These are phyloP conservation scores for Hypomyces perniciosus DNA, from an alignment of 2,329 filamentous ascomycete genomes.

Conservation along the genomic window DNA sequence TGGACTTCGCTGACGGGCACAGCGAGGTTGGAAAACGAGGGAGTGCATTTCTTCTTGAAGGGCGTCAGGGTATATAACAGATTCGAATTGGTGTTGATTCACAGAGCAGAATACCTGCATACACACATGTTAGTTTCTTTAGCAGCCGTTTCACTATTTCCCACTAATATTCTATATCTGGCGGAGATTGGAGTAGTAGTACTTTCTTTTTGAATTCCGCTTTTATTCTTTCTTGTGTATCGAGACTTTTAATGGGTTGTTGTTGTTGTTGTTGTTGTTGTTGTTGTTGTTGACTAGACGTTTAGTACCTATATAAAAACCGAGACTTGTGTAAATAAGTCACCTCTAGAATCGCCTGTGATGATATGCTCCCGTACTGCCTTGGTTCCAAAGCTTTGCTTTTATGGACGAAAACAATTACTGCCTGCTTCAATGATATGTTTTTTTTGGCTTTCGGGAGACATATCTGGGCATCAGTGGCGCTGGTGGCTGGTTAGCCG, in stretches of 20 bases:
- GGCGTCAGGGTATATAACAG: conserved; percentile 14
- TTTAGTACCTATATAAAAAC: too few species aligned
- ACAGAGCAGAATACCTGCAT: conserved; percentile 9
- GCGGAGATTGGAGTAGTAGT: background rate
- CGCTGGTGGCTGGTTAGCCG: too few species aligned
- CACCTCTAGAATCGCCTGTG: background rate
- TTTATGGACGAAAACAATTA: too few species aligned
- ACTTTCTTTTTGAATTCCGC: too few species aligned
- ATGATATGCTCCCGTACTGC: too few species aligned
- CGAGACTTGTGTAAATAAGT: background rate
- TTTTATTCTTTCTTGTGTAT: too few species aligned
- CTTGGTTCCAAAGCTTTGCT: too few species aligned
- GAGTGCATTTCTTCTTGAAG: conserved; percentile 5
- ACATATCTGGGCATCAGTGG: too few species aligned
- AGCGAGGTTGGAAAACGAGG: background rate
- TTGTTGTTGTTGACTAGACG: background rate
- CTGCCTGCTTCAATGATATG: too few species aligned
- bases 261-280: too few species aligned
- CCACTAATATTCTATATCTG: background rate
- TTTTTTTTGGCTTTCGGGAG: too few species aligned
- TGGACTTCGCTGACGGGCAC: conserved; percentile 59
- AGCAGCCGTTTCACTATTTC: conserved; percentile 2
- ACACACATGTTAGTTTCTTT: conserved; percentile 10
- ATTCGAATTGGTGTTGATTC: conserved; percentile 11
- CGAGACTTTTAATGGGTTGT: too few species aligned